Conservation (phyloP, 2,329 filamentous ascomycete species). For the Tricladium varicosporioides region DNA sequence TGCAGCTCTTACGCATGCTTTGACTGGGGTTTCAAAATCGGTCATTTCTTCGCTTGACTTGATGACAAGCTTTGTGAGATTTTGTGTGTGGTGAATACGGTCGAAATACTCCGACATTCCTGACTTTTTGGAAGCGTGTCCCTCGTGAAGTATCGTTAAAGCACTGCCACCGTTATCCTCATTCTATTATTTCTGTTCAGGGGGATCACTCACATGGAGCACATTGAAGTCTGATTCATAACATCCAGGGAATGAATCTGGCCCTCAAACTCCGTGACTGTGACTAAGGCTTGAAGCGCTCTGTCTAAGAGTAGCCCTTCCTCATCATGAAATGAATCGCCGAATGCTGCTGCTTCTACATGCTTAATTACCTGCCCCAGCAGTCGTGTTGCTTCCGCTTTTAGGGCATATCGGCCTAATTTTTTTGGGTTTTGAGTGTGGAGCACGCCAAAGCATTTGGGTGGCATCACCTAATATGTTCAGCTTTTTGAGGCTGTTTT, state of each 20-base stretch:
- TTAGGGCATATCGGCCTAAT: constrained; percentile 47
- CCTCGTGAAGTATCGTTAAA: constrained; percentile 16
- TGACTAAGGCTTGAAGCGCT: constrained; percentile 11
- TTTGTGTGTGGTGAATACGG: not conserved
- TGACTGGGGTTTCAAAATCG: not conserved
- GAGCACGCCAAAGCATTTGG: constrained; percentile 3
- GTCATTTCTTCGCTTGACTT: constrained; percentile 2
- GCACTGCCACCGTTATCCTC: constrained; percentile 7
- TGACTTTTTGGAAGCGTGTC: constrained; percentile 5
- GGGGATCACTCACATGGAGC: constrained; percentile 16
- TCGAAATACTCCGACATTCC: constrained; percentile 5
- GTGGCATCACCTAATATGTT: constrained; percentile 4
- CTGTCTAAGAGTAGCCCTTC: constrained; percentile 15
- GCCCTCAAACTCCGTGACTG: constrained; percentile 11
- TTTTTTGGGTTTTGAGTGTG: constrained; percentile 1
- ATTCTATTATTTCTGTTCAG: not conserved
- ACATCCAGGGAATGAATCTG: constrained; percentile 9
- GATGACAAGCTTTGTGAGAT: not conserved
- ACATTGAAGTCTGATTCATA: constrained; percentile 19
- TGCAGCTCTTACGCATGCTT: constrained; percentile 10
- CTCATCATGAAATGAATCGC: constrained; percentile 9
- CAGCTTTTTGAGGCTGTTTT: not conserved
- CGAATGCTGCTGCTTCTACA: constrained; percentile 1
- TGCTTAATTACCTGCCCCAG: constrained; percentile 31
- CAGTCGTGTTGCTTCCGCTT: constrained; percentile 38